Percentiles rank a stretch among this genome's conserved stretches.
Conservation (phyloP, 768 basidiomycete genomes). For the Phylloporus scabripes region DNA sequence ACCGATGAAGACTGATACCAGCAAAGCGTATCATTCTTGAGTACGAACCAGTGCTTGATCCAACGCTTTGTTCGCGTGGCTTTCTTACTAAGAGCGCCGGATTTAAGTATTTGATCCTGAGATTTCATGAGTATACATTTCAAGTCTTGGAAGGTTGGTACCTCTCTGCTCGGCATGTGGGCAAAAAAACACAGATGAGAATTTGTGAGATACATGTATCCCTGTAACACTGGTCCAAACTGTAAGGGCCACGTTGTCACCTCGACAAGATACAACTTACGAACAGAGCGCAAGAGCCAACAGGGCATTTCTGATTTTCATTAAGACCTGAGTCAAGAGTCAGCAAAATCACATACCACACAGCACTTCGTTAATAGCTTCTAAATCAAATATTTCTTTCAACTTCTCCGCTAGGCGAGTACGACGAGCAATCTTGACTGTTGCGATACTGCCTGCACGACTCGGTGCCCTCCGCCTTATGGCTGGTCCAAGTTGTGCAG, state of each 20-base stretch:
- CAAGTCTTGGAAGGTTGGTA: constrained; percentile 27
- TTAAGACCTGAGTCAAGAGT: constrained; percentile 2
- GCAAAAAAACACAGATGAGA: constrained; percentile 95
- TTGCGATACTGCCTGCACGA: constrained; percentile 62
- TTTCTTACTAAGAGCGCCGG: constrained; percentile 84
- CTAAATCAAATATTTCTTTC: constrained; percentile 79
- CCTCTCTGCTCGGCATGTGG: constrained; percentile 87
- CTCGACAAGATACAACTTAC: constrained; percentile 45
- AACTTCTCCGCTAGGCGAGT: constrained; percentile 81
- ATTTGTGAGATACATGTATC: constrained; percentile 95
- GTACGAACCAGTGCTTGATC: constrained; percentile 93
- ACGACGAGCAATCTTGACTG: constrained; percentile 64
- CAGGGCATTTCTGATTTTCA: constrained; percentile 74
- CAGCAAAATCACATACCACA: constrained; percentile 48
- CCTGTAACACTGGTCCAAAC: constrained; percentile 70
- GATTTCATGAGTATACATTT: constrained; percentile 10
- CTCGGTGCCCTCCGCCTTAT: constrained; percentile 25
- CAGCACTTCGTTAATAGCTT: constrained; percentile 77
- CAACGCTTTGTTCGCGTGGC: constrained; percentile 85
- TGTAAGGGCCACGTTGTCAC: not conserved
- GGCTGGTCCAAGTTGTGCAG: constrained; percentile 15
- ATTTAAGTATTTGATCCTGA: constrained; percentile 90
- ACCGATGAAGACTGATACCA: constrained; percentile 97
- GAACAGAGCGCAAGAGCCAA: constrained; percentile 84
- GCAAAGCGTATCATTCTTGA: constrained; percentile 92